Percentiles rank a stretch among this genome's conserved stretches.
These are phyloP conservation scores for Coemansia sp. DNA, from an alignment of 192 early-diverging fungal genomes.

Conservation along the genomic window DNA sequence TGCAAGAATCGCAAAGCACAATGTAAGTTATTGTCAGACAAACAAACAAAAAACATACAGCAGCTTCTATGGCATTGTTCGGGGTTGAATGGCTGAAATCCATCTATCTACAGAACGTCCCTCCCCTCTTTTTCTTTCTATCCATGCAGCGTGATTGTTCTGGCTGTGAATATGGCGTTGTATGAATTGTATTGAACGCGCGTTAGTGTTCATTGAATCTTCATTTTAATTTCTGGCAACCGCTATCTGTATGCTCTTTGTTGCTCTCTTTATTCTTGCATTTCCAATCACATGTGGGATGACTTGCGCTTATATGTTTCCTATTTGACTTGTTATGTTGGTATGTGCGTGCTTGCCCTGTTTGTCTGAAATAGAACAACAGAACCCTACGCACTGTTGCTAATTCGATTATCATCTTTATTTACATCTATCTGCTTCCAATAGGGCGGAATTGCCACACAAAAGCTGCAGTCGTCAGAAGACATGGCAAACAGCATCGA, in stretches of 20 bases:
- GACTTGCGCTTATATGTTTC: not conserved
- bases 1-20: constrained; percentile 7
- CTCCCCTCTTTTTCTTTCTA: not conserved
- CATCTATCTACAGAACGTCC: not conserved
- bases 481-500: not conserved
- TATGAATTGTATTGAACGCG: not conserved
- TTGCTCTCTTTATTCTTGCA: not conserved
- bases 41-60: not conserved
- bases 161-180: not conserved
- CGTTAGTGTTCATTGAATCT: not conserved
- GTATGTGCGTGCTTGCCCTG: not conserved
- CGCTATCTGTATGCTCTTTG: not conserved
- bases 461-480: not conserved
- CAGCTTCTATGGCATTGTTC: not conserved
- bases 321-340: not conserved
- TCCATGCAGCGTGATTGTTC: constrained; percentile 2
- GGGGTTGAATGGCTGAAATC: not conserved
- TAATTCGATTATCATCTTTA: not conserved
- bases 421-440: not conserved
- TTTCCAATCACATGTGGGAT: not conserved
- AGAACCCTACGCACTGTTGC: not conserved
- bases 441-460: not conserved
- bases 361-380: not conserved
- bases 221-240: not conserved
- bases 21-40: not conserved